phyloP scores from a whole-genome alignment of 371 early-diverging fungal genomes.

The Apophysomyces sp. region DNA sequence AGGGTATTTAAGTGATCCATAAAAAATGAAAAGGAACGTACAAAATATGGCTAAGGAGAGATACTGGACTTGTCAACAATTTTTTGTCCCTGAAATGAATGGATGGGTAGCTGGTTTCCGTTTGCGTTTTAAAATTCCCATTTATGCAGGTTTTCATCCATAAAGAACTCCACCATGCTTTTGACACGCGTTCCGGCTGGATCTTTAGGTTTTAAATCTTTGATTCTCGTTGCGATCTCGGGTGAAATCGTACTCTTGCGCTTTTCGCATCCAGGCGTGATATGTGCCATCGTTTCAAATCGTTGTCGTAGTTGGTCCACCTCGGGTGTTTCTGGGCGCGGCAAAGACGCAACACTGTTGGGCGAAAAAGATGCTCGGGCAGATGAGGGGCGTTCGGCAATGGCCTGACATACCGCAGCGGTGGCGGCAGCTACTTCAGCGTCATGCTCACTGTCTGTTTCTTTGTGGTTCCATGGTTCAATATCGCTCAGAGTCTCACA shows the following conservation, averaged over 20 bases:
- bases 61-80: background rate
- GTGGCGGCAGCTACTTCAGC: slow-evolving; percentile 39
- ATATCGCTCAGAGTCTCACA: slow-evolving; percentile 3
- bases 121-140: slow-evolving; percentile 34
- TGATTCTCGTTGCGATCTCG: slow-evolving; percentile 25
- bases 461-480: slow-evolving; percentile 11
- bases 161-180: slow-evolving; percentile 45
- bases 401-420: background rate
- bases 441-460: slow-evolving; percentile 35
- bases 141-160: slow-evolving; percentile 47
- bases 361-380: slow-evolving; percentile 25
- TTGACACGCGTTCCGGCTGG: slow-evolving; percentile 38
- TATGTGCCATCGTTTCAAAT: slow-evolving; percentile 28
- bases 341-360: slow-evolving; percentile 23
- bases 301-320: slow-evolving; percentile 32
- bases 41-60: background rate
- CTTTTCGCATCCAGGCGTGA: slow-evolving; percentile 5
- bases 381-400: slow-evolving; percentile 3
- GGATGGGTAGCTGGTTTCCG: background rate
- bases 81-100: background rate
- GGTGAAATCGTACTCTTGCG: slow-evolving; percentile 14
- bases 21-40: background rate
- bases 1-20: background rate
- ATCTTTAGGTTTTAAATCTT: slow-evolving; percentile 36
- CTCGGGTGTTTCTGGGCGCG: slow-evolving; percentile 44